Base-by-base conservation (phyloP, 352 stramenopile genomes). In the Blastocystis hominis region DNA sequence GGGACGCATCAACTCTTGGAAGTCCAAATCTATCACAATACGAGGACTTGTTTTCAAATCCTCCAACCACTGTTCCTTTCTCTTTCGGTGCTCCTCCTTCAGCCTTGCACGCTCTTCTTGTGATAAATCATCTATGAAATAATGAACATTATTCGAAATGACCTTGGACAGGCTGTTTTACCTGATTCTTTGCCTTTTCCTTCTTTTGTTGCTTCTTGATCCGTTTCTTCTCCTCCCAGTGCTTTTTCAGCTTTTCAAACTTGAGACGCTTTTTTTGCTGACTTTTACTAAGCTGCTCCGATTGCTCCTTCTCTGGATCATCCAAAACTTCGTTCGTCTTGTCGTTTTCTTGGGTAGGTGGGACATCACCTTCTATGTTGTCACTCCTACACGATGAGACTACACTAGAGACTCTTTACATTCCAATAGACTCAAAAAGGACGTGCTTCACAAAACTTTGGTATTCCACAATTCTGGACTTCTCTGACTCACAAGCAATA, bases 11-110 rank as follows among this genome's bases (percentile, higher is more conserved):
- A 93, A 86, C 34, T 96, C 89, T 88, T 97, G 94, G 90, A 97
- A 98, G 17, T 91, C 92, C 80, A 94, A 97, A 89, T 98, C 95
- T 59, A 98, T 93, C n/a, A 96, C 92, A 9, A 96, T 91, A 54
- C 91, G 92, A 17, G 91, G 70, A 30, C 92, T 92, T 90, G 95
- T 91, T 75, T 95, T 94, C 3, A 92, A 92, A 75, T 91, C 92
- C 89, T 95, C 94, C 4, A 88, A 81, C 59, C 86, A 70, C 40
- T 88, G 42, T n/a, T 89, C 77, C 69, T 79, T 86, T 38, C 88
- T 61, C 17, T 89, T 90, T 72, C 81, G 86, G 20, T 75, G 56
- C 15, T 70, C 75, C 47, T 90, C 64, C 40, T 55, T 72, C 38
- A 89, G 34, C 1, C 54, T 42, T 9, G 42, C 24, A 46, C 47